phyloP scores from a whole-genome alignment of 768 basidiomycete genomes.

The Tulasnella sp. region DNA sequence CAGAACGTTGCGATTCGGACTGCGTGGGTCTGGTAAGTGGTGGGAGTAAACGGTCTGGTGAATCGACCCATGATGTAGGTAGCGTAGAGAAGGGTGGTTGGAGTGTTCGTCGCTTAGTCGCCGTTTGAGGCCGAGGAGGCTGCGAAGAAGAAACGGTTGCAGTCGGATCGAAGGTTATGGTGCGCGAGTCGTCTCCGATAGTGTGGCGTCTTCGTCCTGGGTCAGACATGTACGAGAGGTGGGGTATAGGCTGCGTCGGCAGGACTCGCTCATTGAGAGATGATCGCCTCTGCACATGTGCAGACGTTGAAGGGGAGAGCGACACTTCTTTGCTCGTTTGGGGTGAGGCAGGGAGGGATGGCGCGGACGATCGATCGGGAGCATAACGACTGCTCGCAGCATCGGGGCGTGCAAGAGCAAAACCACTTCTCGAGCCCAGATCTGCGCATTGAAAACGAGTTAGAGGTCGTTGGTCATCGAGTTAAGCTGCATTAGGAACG shows the following conservation, averaged over 20 bases:
- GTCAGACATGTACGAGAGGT: not conserved
- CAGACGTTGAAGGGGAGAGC: no score
- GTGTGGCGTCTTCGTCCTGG: not conserved
- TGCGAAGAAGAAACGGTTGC: not conserved
- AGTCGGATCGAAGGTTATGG: not conserved
- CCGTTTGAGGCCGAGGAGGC: not conserved
- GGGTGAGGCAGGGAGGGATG: no score
- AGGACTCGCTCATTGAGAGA: not conserved
- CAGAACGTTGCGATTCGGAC: slow-evolving; percentile 1
- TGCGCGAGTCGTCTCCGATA: slow-evolving; percentile 5
- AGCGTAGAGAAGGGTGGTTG: not conserved
- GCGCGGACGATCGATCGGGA: no score
- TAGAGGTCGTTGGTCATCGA: no score
- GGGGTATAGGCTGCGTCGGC: not conserved
- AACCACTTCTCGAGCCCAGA: no score
- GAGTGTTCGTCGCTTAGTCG: not conserved
- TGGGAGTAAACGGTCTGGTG: not conserved
- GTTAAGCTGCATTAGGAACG: no score
- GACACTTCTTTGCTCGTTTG: no score
- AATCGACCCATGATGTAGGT: not conserved
- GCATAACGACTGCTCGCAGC: no score
- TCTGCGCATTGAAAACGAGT: no score
- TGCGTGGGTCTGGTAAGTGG: slow-evolving; percentile 6
- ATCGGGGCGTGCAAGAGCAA: no score
- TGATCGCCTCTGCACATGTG: slow-evolving; percentile 3